Evolutionary conservation across 2,329 filamentous ascomycete genomes (phyloP).

Genomic region (Diaporthe capsici): DNA sequence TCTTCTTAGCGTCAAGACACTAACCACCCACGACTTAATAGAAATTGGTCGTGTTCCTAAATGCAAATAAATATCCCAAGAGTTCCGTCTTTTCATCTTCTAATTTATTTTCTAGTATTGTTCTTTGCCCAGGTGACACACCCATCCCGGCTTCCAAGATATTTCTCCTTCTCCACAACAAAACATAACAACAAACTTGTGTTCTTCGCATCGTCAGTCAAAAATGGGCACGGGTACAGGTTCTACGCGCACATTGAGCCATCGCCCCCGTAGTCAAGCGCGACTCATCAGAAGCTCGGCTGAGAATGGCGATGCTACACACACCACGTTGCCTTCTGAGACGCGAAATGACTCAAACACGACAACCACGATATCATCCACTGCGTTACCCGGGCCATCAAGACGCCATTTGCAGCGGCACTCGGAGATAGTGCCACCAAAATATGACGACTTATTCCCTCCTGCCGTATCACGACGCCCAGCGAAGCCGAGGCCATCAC

Average conservation of each 20-base stretch:
- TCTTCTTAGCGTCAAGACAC: background rate
- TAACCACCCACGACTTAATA: too few species aligned
- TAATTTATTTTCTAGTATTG: too few species aligned
- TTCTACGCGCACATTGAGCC: background rate
- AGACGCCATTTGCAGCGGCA: background rate
- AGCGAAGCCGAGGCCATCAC: background rate
- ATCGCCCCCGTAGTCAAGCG: background rate
- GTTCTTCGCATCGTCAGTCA: background rate
- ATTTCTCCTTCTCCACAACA: too few species aligned
- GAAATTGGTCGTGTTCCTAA: background rate
- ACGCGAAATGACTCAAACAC: background rate
- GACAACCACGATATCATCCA: background rate
- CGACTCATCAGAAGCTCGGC: too few species aligned
- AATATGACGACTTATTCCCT: background rate
- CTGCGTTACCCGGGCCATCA: too few species aligned
- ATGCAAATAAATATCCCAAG: background rate
- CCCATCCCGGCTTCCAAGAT: background rate
- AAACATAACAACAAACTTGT: too few species aligned
- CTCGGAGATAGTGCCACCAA: background rate
- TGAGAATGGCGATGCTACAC: background rate
- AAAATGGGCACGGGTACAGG: background rate
- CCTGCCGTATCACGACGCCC: background rate
- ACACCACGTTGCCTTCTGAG: background rate
- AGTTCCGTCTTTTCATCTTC: background rate
- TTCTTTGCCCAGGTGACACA: too few species aligned